Evolutionary conservation across 345 rosid genomes (phyloP), one percentile per base, ranked within the genome.

Genomic region (Salix brachista): DNA sequence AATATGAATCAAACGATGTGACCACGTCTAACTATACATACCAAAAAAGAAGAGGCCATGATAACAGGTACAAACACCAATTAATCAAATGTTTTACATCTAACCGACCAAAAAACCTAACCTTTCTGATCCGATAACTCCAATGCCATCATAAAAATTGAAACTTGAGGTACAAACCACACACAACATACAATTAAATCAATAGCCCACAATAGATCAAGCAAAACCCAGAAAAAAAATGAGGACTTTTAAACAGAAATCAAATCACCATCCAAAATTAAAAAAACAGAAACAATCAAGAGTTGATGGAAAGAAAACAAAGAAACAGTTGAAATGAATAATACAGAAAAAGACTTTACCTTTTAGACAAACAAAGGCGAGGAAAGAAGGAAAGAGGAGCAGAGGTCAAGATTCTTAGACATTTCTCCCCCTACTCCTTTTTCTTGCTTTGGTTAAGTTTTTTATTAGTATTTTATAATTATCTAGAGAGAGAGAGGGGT

Each of bases 321-420:
- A 6, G 28, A 28, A 6, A 13, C 62, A 17, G 37, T 17, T 9
- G 26, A 54, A 32, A 12, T 19, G 62, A 71, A 67, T 28, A 58
- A 64, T 71, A 30, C n/a, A 19, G 11, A 25, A 65, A 50, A 28
- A 52, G 65, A 36, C 18, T 41, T 67, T 50, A 78, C 88, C 84
- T 82, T 80, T 82, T 41, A 82, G 83, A 70, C 67, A 44, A 72
- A 30, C 58, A 39, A 42, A 69, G 52, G 71, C 70, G 73, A 34
- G 61, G 66, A 65, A 50, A 79, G 34, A 26, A 25, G 73, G 72
- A 44, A 69, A 19, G 78, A 50, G 12, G 79, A 72, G 39, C 50
- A 69, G 46, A 41, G 70, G 77, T 41, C 67, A 61, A 70, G 76
- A 52, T 56, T 64, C 23, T 44, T 72, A 71, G 67, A 39, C 82